Base-by-base conservation (phyloP, 106 monocot genomes). In the Ottelia alismoides region DNA sequence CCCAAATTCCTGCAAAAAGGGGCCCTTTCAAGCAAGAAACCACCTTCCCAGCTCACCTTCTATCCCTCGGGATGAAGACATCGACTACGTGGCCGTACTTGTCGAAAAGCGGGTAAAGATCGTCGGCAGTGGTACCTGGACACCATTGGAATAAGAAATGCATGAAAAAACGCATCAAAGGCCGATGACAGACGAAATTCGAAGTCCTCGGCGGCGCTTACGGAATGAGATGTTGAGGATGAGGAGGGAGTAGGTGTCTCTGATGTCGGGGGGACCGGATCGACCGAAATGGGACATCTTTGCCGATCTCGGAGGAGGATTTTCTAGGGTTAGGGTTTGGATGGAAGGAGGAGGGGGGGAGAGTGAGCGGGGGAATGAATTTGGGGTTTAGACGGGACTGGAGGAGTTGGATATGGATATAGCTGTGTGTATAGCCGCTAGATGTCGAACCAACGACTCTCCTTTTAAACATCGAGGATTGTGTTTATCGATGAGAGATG, bases 241-340 rank as follows among this genome's bases (percentile, higher is more conserved):
- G 56, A 85, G 80, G 51, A 78, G 81, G 7, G 78, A 85, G 68
- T 67, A 81, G 31, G 82, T 82, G 63, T 92, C 92, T 45, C 18
- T 79, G 77, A 87, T 92, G 60, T 82, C 82, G 45, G 92, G 92
- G 45, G 92, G 92, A 16, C 87, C 92, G 20, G 86, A 82, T 65
- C 92, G 56, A 0, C 92, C 92, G 56, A 92, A 86, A 71, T 86
- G 92, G 71, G 92, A 92, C 92, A 92, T 92, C 31, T n/a, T 62
- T 49, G 30, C n/a, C n/a, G n/a, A n/a, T n/a, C n/a, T n/a, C n/a
- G 31, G 14, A 52, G 45, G 20, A 1, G 61, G 25, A 19, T 29
- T 23, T 53, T n/a, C n/a, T 70, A 60, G 56, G 67, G 59, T 66
- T 66, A 62, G 30, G 58, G 12, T 10, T 21, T 20, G 24, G 22